Evolutionary conservation across 2,329 filamentous ascomycete species (phyloP), one percentile per base, ranked within the genome.

Genomic region (Fusarium gaditjirri): DNA sequence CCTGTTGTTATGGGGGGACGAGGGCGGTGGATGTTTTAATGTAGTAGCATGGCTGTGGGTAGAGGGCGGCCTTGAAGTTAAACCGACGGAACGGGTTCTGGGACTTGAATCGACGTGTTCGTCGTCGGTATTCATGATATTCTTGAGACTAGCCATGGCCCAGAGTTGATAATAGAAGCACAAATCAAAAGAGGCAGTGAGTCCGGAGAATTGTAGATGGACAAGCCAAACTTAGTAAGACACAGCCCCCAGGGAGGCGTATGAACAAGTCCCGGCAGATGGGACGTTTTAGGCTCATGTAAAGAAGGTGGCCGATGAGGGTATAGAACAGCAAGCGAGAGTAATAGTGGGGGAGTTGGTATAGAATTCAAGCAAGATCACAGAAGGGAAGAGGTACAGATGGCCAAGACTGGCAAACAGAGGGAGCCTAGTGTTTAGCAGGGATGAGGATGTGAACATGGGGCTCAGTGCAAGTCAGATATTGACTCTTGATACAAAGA

Each of bases 41-140:
- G 77, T 78, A 74, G 78, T 83, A 71, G 79, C 80, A 82, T 86
- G 82, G 76, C 80, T 83, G 61, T 82, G 69, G 56, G 68, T 79
- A 73, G 81, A 77, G 71, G 76, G 71, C 41, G 76, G 71, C 62
- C 79, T 80, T 78, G 80, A 81, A 77, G 76, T 77, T 76, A 84
- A 78, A 76, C 80, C 80, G 72, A 79, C 80, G 76, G 81, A 80
- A 81, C 80, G 86, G 84, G 84, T 86, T 84, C 83, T 81, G 77
- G 80, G 74, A 77, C 78, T 79, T 63, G 83, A 77, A 72, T 83
- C 81, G 66, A 78, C 78, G 70, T 83, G 81, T 75, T 86, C 86
- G 74, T 87, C 85, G 75, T 86, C 84, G 76, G 83, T 81, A 78
- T 88, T 87, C 84, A 89, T 88, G 78, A 89, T 89, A 76, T 86